Evolutionary conservation across 495 filamentous ascomycete genomes (phyloP).

Genomic region (Penicillium coffeae): DNA sequence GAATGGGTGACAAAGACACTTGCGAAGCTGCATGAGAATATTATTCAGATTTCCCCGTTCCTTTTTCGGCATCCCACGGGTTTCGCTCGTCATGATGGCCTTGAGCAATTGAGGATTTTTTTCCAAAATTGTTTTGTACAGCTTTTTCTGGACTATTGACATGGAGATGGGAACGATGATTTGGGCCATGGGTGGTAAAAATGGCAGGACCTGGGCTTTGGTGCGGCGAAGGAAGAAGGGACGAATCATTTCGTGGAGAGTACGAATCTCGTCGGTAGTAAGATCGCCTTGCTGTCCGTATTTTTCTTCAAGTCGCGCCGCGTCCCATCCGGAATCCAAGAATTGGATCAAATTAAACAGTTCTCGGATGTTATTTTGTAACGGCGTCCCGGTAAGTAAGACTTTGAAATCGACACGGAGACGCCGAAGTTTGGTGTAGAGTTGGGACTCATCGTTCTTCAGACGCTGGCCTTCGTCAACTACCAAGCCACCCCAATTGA

Average conservation of each 20-base stretch:
- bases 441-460: constrained; percentile 83
- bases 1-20: constrained; percentile 93
- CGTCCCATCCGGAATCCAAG: constrained; percentile 66
- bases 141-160: constrained; percentile 85
- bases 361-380: constrained; percentile 94
- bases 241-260: constrained; percentile 80
- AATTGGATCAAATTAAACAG: constrained; percentile 96
- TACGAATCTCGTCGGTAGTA: constrained; percentile 71
- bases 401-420: constrained; percentile 77
- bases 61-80: constrained; percentile 50
- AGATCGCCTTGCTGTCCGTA: constrained; percentile 55
- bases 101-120: constrained; percentile 87
- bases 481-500: constrained; percentile 83
- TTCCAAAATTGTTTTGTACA: constrained; percentile 89
- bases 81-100: constrained; percentile 68
- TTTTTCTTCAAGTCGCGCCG: constrained; percentile 66
- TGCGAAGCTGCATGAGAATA: constrained; percentile 91
- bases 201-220: constrained; percentile 82
- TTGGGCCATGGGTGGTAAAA: constrained; percentile 87
- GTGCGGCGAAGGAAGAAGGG: constrained; percentile 81
- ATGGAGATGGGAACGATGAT: constrained; percentile 93
- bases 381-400: constrained; percentile 82
- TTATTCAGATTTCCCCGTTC: constrained; percentile 84
- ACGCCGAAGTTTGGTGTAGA: constrained; percentile 68
- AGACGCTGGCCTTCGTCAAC: constrained; percentile 96